Percentiles rank a stretch among this genome's conserved stretches.
phyloP scores from a whole-genome alignment of 192 early-diverging fungal species.

The Lunasporangiospora selenospora region DNA sequence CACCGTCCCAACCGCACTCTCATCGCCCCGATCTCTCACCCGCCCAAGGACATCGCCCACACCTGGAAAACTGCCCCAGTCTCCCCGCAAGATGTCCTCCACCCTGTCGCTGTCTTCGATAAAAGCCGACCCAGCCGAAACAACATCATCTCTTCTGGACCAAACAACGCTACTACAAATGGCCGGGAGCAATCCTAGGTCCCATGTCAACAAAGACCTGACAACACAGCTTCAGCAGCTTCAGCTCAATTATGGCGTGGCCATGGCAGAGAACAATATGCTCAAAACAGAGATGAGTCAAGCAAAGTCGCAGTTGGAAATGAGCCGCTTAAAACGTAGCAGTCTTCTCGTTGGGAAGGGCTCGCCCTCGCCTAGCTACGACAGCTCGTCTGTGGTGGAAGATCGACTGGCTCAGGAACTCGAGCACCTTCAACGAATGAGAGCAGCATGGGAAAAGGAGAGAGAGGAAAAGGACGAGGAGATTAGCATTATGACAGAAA shows the following conservation, averaged over 20 bases:
- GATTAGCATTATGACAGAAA: constrained; percentile 36
- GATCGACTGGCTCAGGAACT: constrained; percentile 40
- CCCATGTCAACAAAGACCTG: no score
- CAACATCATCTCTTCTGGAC: constrained; percentile 10
- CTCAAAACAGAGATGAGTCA: constrained; percentile 75
- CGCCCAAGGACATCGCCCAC: no score
- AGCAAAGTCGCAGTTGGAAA: constrained; percentile 62
- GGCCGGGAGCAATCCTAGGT: constrained; percentile 14
- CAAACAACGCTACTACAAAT: constrained; percentile 32
- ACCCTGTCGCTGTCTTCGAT: no score
- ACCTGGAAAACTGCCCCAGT: no score
- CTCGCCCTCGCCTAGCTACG: no score
- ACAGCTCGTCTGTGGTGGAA: constrained; percentile 38
- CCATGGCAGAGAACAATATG: constrained; percentile 77
- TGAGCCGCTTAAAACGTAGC: constrained; percentile 51
- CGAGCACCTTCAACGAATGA: constrained; percentile 36
- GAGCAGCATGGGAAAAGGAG: constrained; percentile 42
- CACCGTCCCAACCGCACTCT: no score
- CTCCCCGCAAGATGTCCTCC: no score
- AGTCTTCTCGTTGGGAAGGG: no score
- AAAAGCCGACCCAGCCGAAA: no score
- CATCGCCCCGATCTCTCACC: no score
- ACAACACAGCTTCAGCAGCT: constrained; percentile 59
- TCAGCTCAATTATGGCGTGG: constrained; percentile 68
- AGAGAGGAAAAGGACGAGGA: constrained; percentile 43